Evolutionary conservation across 2,329 filamentous ascomycete genomes (phyloP).

Genomic region (Hypoxylon sp.): DNA sequence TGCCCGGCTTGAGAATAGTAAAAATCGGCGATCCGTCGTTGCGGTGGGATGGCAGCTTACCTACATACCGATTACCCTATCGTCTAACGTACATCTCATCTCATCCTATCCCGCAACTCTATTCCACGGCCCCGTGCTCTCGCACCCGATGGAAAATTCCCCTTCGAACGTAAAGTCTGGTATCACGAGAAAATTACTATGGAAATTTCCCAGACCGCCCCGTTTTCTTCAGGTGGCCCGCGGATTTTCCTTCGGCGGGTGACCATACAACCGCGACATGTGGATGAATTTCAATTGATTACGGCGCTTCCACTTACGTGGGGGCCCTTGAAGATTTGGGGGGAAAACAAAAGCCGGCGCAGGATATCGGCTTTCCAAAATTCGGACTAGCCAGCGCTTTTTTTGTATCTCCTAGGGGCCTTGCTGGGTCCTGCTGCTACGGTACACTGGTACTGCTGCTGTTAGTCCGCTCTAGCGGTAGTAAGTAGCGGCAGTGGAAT

Average conservation of each 20-base stretch:
- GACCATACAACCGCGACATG: conserved; percentile 28
- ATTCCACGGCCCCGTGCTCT: conserved; percentile 14
- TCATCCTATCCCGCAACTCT: conserved; percentile 23
- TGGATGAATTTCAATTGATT: conserved; percentile 38
- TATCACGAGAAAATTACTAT: conserved; percentile 10
- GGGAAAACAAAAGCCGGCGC: conserved; percentile 11
- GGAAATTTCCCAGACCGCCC: conserved; percentile 28
- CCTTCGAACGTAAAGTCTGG: neutral
- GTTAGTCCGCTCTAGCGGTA: conserved; percentile 10
- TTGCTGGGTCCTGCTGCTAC: conserved; percentile 16
- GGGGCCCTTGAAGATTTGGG: conserved; percentile 2
- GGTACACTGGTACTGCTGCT: conserved; percentile 12
- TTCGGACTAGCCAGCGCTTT: conserved; percentile 27
- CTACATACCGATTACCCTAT: conserved; percentile 12
- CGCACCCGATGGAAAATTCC: conserved; percentile 16
- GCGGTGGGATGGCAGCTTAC: conserved; percentile 13
- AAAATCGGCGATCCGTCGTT: conserved; percentile 33
- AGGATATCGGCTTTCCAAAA: conserved; percentile 37
- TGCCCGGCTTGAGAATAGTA: conserved; percentile 29
- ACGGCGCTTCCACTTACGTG: conserved; percentile 32
- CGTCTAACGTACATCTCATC: conserved; percentile 20
- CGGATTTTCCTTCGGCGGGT: conserved; percentile 35
- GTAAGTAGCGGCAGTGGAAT: conserved; percentile 12
- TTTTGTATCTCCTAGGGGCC: conserved; percentile 14
- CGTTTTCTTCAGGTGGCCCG: conserved; percentile 20